Conservation (phyloP, 345 rosid species). For the Camelina laxa region DNA sequence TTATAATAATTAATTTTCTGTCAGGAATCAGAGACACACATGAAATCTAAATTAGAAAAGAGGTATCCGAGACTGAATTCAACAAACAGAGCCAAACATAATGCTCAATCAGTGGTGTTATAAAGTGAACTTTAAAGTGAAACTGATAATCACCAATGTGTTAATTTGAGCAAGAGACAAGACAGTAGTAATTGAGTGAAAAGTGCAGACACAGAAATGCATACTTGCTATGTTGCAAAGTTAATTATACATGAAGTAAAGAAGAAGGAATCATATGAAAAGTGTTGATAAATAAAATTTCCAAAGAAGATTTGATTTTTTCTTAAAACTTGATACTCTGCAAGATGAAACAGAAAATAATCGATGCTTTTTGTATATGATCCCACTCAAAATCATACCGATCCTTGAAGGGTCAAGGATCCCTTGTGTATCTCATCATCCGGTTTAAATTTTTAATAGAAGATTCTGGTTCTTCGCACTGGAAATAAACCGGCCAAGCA, state of each 20-base stretch:
- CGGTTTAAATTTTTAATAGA: slow-evolving; percentile 37
- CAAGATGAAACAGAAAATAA: slow-evolving; percentile 14
- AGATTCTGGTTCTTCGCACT: slow-evolving; percentile 18
- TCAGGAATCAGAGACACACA: neutral
- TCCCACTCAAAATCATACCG: slow-evolving; percentile 44
- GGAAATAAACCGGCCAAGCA: slow-evolving; percentile 43
- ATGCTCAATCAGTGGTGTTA: slow-evolving; percentile 25
- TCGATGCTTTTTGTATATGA: slow-evolving; percentile 42
- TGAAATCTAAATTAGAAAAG: neutral
- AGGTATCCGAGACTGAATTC: slow-evolving; percentile 14
- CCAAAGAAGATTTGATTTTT: neutral
- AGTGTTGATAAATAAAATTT: too few species aligned
- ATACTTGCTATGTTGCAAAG: neutral
- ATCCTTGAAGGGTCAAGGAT: slow-evolving; percentile 27
- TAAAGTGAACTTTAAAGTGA: slow-evolving; percentile 6
- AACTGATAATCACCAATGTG: slow-evolving; percentile 6
- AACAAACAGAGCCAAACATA: neutral
- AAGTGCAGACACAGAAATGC: slow-evolving; percentile 20
- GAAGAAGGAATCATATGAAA: slow-evolving; percentile 12
- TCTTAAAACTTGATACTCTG: neutral
- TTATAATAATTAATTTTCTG: neutral
- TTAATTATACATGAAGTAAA: slow-evolving; percentile 17
- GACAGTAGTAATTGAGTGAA: slow-evolving; percentile 5
- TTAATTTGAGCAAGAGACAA: slow-evolving; percentile 6
- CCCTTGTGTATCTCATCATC: slow-evolving; percentile 38